Percentiles rank a stretch among this genome's conserved stretches.
phyloP scores from a whole-genome alignment of 1,284 basidiomycete genomes.

The Leccinum pallidistipes region DNA sequence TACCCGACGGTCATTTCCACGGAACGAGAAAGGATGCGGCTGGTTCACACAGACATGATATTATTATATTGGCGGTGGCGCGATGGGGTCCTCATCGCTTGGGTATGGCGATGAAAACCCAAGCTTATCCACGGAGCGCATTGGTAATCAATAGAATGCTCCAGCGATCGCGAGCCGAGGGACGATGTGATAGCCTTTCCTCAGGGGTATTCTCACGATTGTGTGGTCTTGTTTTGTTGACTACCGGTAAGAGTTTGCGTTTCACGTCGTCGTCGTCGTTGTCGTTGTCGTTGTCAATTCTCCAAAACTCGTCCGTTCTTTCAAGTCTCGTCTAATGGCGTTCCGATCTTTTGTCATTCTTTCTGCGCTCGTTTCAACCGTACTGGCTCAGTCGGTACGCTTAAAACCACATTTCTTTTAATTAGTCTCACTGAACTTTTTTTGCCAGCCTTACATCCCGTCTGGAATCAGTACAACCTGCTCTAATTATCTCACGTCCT shows the following conservation, averaged over 20 bases:
- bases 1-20: neutral
- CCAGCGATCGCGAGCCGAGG: neutral
- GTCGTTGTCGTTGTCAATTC: neutral
- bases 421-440: conserved; percentile 2
- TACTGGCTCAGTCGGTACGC: conserved; percentile 24
- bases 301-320: conserved; percentile 21
- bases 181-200: conserved; percentile 13
- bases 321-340: conserved; percentile 22
- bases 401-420: rapidly evolving
- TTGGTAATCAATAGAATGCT: conserved; percentile 13
- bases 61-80: conserved; percentile 5
- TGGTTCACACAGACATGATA: conserved; percentile 1
- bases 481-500: conserved; percentile 53
- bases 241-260: neutral
- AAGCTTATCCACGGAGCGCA: neutral
- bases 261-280: neutral
- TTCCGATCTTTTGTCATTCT: conserved; percentile 29
- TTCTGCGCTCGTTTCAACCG: conserved; percentile 18
- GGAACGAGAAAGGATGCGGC: neutral
- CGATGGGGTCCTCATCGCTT: neutral
- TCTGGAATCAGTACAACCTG: conserved; percentile 61
- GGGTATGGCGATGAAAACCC: neutral
- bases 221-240: conserved; percentile 4
- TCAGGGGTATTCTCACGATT: neutral
- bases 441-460: conserved; percentile 55